Conservation (phyloP, 2,329 filamentous ascomycete species). For the Scopulariopsis brevicaulis region DNA sequence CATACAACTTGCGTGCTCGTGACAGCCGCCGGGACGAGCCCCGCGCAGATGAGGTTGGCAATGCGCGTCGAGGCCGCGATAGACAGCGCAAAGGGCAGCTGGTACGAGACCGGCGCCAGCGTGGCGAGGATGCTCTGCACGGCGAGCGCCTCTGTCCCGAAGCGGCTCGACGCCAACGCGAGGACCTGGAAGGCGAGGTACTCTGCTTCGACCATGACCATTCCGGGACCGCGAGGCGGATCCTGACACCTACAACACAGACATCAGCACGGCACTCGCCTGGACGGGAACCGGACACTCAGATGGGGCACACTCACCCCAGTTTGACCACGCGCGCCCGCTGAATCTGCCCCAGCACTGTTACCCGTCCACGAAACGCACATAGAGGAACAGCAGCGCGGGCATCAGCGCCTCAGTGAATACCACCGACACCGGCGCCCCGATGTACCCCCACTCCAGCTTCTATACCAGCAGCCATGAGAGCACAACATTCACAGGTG, state of each 20-base stretch:
- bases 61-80: constrained; percentile 83
- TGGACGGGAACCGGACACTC: not conserved
- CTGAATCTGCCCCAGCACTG: constrained; percentile 82
- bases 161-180: constrained; percentile 69
- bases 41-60: constrained; percentile 84
- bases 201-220: constrained; percentile 91
- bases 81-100: constrained; percentile 83
- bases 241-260: constrained; percentile 43
- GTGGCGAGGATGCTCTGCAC: constrained; percentile 81
- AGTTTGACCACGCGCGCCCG: constrained; percentile 58
- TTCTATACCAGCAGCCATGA: constrained; percentile 74
- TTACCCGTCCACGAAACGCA: constrained; percentile 59
- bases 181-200: constrained; percentile 88
- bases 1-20: constrained; percentile 65
- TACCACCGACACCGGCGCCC: constrained; percentile 70
- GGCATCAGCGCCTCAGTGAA: constrained; percentile 72
- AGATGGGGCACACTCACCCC: constrained; percentile 50
- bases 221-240: constrained; percentile 79
- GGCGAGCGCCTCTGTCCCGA: constrained; percentile 69
- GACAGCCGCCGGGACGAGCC: constrained; percentile 68
- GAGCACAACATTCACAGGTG: constrained; percentile 65
- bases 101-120: constrained; percentile 70
- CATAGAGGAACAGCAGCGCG: constrained; percentile 65
- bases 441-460: constrained; percentile 58
- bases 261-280: not conserved